phyloP scores from a whole-genome alignment of 225 moss, liverwort and hornwort species.

The Anthoceros angustus region DNA sequence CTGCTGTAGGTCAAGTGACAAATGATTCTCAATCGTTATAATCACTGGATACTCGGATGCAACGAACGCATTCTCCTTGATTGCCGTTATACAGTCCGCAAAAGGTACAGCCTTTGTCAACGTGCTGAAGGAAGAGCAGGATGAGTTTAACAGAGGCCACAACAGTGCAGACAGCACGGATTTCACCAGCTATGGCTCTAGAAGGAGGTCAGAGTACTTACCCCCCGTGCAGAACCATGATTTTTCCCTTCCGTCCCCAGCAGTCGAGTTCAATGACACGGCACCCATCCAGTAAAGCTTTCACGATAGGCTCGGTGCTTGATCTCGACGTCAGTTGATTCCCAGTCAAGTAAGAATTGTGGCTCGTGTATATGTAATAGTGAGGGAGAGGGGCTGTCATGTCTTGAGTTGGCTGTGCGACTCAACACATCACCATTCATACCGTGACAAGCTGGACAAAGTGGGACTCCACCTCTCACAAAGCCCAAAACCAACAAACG shows the following conservation, averaged over 20 bases:
- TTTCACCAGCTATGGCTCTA: not conserved
- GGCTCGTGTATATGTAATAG: constrained; percentile 67
- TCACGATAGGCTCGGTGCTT: constrained; percentile 42
- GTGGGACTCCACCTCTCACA: not conserved
- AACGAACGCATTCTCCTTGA: constrained; percentile 51
- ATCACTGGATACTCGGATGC: constrained; percentile 72
- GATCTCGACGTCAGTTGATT: constrained; percentile 77
- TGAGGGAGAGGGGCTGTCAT: constrained; percentile 66
- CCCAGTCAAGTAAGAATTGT: constrained; percentile 86
- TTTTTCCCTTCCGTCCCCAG: constrained; percentile 47
- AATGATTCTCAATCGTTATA: constrained; percentile 86
- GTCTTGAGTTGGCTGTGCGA: constrained; percentile 45
- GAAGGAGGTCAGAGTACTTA: constrained; percentile 10
- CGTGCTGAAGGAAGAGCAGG: constrained; percentile 35
- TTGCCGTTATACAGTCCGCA: constrained; percentile 50
- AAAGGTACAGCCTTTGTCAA: constrained; percentile 58
- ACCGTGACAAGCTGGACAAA: not conserved
- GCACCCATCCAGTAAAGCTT: constrained; percentile 48
- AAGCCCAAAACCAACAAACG: not conserved
- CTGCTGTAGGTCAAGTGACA: constrained; percentile 37
- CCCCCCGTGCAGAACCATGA: constrained; percentile 91
- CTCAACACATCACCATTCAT: constrained; percentile 8
- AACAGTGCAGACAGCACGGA: not conserved
- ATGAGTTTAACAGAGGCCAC: not conserved
- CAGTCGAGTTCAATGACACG: constrained; percentile 89